A percentile compares a stretch with the other conserved stretches of the same genome.
Conservation (phyloP, 2,329 filamentous ascomycete genomes). For the Nothophoma quercina region DNA sequence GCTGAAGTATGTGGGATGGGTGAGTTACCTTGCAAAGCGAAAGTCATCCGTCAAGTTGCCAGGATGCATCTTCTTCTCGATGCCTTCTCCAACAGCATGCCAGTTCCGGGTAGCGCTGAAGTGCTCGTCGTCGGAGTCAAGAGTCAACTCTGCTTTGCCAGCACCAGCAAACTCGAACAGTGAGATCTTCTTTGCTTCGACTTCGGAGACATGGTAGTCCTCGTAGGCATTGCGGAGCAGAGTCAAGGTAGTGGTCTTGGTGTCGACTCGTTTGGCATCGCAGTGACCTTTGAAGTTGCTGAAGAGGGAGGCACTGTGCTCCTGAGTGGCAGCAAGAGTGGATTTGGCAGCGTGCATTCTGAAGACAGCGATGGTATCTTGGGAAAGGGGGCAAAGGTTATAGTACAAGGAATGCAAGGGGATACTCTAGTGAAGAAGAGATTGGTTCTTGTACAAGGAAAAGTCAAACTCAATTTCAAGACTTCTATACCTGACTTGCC, state of each 20-base stretch:
- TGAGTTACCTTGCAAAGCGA: conserved; percentile 31
- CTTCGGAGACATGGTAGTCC: conserved; percentile 37
- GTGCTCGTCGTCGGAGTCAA: conserved; percentile 28
- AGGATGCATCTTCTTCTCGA: conserved; percentile 33
- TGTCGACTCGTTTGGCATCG: conserved; percentile 30
- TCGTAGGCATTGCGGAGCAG: conserved; percentile 30
- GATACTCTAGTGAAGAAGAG: no score
- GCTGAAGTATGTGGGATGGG: not conserved
- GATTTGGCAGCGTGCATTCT: conserved; percentile 9
- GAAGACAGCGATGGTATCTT: no score
- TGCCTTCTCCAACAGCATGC: conserved; percentile 32
- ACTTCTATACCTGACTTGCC: no score
- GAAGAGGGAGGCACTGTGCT: conserved; percentile 6
- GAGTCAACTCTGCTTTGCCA: conserved; percentile 23
- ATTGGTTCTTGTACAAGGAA: no score
- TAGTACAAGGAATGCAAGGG: no score
- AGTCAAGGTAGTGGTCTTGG: conserved; percentile 25
- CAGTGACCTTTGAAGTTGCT: conserved; percentile 29
- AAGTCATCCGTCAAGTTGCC: conserved; percentile 30
- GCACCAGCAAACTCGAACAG: conserved; percentile 35
- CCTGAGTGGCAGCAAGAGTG: conserved; percentile 10
- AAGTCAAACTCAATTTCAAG: no score
- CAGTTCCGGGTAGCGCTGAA: conserved; percentile 30
- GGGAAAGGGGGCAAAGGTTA: no score
- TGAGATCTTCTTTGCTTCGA: conserved; percentile 17